Percentiles rank a stretch among this genome's conserved stretches.
Evolutionary conservation across 495 filamentous ascomycete genomes (phyloP).

Genomic region (Pyrenopolyporus hunteri): DNA sequence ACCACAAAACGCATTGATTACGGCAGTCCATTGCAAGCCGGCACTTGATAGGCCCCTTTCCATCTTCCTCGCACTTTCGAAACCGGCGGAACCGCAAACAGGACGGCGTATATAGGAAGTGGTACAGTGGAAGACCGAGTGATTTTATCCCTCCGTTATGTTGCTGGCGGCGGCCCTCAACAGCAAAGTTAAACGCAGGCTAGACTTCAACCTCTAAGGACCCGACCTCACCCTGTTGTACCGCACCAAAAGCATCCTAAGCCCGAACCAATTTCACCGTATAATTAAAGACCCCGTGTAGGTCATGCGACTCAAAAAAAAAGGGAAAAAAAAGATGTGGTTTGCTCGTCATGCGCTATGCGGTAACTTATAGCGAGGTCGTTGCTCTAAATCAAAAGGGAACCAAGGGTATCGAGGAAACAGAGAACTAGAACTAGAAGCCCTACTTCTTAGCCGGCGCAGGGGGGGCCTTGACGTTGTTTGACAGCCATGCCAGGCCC

Average conservation of each 20-base stretch:
- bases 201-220: background rate
- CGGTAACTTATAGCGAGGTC: background rate
- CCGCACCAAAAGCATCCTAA: slow-evolving; percentile 1
- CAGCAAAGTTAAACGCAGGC: slow-evolving; percentile 2
- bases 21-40: background rate
- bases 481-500: slow-evolving; percentile 90
- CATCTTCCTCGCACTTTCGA: background rate
- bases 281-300: slow-evolving; percentile 16
- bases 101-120: slow-evolving; percentile 2
- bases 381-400: slow-evolving; percentile 22
- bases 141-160: too few relatives aligned
- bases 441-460: slow-evolving; percentile 57
- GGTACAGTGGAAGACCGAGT: background rate
- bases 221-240: slow-evolving; percentile 1
- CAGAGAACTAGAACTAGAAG: slow-evolving; percentile 23
- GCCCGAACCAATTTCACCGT: slow-evolving; percentile 17
- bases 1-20: background rate
- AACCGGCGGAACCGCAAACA: background rate
- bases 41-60: background rate
- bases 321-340: background rate
- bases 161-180: too few relatives aligned
- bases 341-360: background rate
- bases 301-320: background rate
- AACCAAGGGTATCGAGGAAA: slow-evolving; percentile 35
- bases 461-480: slow-evolving; percentile 84